Conservation (phyloP, 2,329 filamentous ascomycete genomes). For the Xylaria sp. region DNA sequence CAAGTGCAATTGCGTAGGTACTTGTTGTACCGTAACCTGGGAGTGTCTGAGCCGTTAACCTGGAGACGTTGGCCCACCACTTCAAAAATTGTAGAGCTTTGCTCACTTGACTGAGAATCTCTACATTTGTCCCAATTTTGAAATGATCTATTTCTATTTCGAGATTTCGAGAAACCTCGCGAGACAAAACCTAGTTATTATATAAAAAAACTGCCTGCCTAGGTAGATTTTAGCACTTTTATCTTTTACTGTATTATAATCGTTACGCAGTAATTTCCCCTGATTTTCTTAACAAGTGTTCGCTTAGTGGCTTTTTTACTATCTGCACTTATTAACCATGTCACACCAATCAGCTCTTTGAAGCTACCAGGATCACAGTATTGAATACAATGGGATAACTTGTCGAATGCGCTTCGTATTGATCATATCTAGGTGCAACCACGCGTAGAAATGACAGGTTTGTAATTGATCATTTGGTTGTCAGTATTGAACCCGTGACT, state of each 20-base stretch:
- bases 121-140: neutral
- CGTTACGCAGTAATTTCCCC: neutral
- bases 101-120: neutral
- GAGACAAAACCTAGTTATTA: neutral
- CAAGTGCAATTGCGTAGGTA: neutral
- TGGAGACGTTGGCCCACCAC: neutral
- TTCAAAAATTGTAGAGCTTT: neutral
- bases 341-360: neutral
- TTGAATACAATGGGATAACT: conserved; percentile 1
- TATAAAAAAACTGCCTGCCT: neutral
- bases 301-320: neutral
- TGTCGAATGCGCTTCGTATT: conserved; percentile 25
- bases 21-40: neutral
- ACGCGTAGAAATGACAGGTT: conserved; percentile 18
- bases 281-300: neutral
- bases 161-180: neutral
- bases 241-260: neutral
- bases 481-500: conserved; percentile 27
- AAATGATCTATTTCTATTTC: neutral
- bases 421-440: conserved; percentile 27
- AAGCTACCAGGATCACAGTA: neutral
- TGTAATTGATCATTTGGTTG: conserved; percentile 17
- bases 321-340: neutral
- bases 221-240: neutral
- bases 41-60: neutral